Evolutionary conservation across 306 rosid genomes (phyloP).

Genomic region (Casuarina cunninghamiana): DNA sequence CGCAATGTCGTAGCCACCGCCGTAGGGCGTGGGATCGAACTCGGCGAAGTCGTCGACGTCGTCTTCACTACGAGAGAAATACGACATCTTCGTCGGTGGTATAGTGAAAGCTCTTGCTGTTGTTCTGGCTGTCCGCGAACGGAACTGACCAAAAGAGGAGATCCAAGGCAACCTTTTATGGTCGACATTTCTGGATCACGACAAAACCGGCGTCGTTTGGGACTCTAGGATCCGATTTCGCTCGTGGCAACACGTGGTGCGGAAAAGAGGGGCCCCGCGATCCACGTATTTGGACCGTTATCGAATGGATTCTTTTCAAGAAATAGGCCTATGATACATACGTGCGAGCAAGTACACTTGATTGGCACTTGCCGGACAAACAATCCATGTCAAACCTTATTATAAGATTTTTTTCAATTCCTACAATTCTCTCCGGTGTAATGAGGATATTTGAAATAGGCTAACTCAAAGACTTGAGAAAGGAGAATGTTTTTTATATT

Average conservation of each 20-base stretch:
- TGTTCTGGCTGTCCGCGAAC: not conserved
- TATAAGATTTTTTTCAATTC: too few relatives aligned
- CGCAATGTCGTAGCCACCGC: constrained; percentile 58
- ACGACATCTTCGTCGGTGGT: constrained; percentile 16
- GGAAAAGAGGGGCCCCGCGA: too few relatives aligned
- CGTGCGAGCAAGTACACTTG: too few relatives aligned
- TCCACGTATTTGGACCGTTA: too few relatives aligned
- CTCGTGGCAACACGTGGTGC: not conserved
- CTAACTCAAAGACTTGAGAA: too few relatives aligned
- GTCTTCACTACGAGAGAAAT: constrained; percentile 2
- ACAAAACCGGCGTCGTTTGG: not conserved
- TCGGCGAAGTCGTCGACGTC: constrained; percentile 42
- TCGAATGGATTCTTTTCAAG: too few relatives aligned
- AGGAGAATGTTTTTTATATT: too few relatives aligned
- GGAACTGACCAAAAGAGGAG: not conserved
- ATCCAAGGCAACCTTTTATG: not conserved
- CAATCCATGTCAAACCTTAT: too few relatives aligned
- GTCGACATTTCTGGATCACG: not conserved
- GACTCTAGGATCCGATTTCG: not conserved
- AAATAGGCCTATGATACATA: too few relatives aligned
- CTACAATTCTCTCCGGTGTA: too few relatives aligned
- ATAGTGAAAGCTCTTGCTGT: not conserved
- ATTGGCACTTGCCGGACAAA: too few relatives aligned
- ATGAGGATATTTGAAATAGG: too few relatives aligned
- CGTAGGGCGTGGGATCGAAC: constrained; percentile 62